Percentiles rank a stretch among this genome's conserved stretches.
phyloP scores from a whole-genome alignment of 2,329 filamentous ascomycete species.

The Didymella keratinophila region DNA sequence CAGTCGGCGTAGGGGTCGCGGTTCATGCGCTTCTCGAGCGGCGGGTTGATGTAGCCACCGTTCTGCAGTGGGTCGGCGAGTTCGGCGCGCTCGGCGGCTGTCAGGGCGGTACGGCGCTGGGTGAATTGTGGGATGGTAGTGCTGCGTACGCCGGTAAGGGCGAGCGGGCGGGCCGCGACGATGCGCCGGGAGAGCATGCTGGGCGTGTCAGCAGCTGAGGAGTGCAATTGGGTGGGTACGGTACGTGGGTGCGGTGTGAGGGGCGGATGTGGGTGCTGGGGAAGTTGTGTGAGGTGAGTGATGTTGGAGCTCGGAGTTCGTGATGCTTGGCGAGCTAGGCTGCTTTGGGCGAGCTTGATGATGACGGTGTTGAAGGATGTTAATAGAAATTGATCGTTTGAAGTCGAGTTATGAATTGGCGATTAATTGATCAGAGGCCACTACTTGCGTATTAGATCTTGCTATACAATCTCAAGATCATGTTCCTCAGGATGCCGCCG shows the following conservation, averaged over 20 bases:
- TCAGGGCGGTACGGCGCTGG: slow-evolving; percentile 49
- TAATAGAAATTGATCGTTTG: background rate
- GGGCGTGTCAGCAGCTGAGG: slow-evolving; percentile 50
- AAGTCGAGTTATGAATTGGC: too few relatives aligned
- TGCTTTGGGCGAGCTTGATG: background rate
- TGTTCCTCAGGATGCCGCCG: too few relatives aligned
- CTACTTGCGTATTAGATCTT: too few relatives aligned
- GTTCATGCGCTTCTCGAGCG: slow-evolving; percentile 83
- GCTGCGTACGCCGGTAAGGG: slow-evolving; percentile 46
- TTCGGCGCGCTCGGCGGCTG: slow-evolving; percentile 54
- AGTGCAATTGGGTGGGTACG: slow-evolving; percentile 24
- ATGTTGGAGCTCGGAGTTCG: slow-evolving; percentile 32
- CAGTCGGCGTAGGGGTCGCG: slow-evolving; percentile 92
- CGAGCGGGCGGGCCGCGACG: slow-evolving; percentile 52
- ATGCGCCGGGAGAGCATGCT: slow-evolving; percentile 56
- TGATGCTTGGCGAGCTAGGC: slow-evolving; percentile 31
- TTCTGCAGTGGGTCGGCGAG: slow-evolving; percentile 72
- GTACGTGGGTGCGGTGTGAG: slow-evolving; percentile 38
- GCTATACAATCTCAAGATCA: too few relatives aligned
- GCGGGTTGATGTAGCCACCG: slow-evolving; percentile 83
- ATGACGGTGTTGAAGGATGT: background rate
- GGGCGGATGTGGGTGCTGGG: background rate
- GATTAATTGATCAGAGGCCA: too few relatives aligned
- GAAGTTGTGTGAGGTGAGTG: background rate
- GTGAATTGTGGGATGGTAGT: slow-evolving; percentile 45